Conservation (phyloP, 2,329 filamentous ascomycete species). For the Fusarium sp. region DNA sequence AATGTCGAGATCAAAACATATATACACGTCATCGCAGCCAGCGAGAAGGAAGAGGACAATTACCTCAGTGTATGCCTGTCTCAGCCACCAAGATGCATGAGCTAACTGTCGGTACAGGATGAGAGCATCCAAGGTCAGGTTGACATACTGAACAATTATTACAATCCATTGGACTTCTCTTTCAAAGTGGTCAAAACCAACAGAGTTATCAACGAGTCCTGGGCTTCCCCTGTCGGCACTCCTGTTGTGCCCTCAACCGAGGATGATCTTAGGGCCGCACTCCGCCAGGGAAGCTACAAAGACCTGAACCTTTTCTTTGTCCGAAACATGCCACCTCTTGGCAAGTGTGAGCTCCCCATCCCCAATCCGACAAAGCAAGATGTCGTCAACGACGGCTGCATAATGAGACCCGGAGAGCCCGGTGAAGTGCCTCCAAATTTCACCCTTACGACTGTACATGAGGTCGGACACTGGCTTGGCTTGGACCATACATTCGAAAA, state of each 20-base stretch:
- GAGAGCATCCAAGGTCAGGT: slow-evolving; percentile 3
- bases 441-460: not conserved
- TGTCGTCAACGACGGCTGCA: slow-evolving; percentile 18
- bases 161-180: slow-evolving; percentile 10
- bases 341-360: slow-evolving; percentile 24
- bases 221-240: not conserved
- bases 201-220: slow-evolving; percentile 10
- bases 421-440: not conserved
- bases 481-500: slow-evolving; percentile 30
- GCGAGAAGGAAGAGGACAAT: slow-evolving; percentile 20
- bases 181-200: slow-evolving; percentile 23
- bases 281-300: slow-evolving; percentile 24
- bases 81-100: not conserved
- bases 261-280: not conserved
- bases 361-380: not conserved
- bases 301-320: slow-evolving; percentile 27
- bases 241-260: not conserved
- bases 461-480: slow-evolving; percentile 30
- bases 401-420: not conserved
- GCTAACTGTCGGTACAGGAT: not conserved
- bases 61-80: slow-evolving; percentile 4
- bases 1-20: slow-evolving; percentile 20
- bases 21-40: slow-evolving; percentile 16
- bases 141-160: slow-evolving; percentile 3
- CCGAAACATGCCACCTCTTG: not conserved